These are phyloP conservation scores for Aleurites moluccanus DNA, from an alignment of 441 rosid genomes.

Conservation along the genomic window DNA sequence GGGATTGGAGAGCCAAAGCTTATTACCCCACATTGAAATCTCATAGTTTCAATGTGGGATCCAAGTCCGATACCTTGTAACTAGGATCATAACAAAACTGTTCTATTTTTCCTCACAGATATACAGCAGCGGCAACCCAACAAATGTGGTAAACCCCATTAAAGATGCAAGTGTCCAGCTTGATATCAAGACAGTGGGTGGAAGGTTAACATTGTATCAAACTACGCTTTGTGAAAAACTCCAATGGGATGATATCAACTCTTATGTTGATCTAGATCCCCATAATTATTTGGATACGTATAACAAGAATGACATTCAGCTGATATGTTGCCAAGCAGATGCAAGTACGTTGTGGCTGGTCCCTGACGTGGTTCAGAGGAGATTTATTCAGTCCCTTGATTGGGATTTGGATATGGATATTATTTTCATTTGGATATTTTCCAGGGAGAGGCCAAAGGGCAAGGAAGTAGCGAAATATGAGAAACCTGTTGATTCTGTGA, in stretches of 20 bases:
- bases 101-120: constrained; percentile 51
- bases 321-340: constrained; percentile 97
- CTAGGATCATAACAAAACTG: too few relatives aligned
- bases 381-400: constrained; percentile 71
- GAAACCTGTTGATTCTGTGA: constrained; percentile 49
- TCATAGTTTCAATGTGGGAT: too few relatives aligned
- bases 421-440: constrained; percentile 73
- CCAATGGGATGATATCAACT: constrained; percentile 60
- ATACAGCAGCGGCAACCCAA: constrained; percentile 99
- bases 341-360: constrained; percentile 87
- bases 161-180: constrained; percentile 86
- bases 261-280: constrained; percentile 64
- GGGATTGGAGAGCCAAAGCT: too few relatives aligned
- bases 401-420: constrained; percentile 51
- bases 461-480: constrained; percentile 87
- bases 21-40: too few relatives aligned
- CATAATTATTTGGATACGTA: constrained; percentile 66
- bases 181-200: constrained; percentile 78
- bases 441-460: constrained; percentile 92
- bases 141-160: constrained; percentile 95
- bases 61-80: too few relatives aligned
- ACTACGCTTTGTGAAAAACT: constrained; percentile 91
- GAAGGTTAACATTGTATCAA: constrained; percentile 80
- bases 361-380: constrained; percentile 67
- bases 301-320: constrained; percentile 80